These are phyloP conservation scores for Flaveria bidentis DNA, from an alignment of 129 eudicot species.

Conservation along the genomic window DNA sequence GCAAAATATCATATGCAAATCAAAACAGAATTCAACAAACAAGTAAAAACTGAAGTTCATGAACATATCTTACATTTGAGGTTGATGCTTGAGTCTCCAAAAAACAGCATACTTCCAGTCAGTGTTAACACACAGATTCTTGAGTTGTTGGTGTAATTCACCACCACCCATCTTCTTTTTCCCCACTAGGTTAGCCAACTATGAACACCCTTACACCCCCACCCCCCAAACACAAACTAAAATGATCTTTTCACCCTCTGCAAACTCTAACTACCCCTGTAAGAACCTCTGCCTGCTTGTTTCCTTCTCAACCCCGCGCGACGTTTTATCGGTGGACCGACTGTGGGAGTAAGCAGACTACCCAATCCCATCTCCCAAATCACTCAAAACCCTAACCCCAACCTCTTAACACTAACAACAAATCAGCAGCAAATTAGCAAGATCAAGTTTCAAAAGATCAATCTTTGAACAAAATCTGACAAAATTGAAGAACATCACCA, in stretches of 20 bases:
- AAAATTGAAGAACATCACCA: slow-evolving; percentile 34
- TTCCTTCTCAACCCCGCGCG: slow-evolving; percentile 88
- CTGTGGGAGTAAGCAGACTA: slow-evolving; percentile 67
- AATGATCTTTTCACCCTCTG: slow-evolving; percentile 36
- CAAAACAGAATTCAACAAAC: background rate
- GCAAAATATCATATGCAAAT: background rate
- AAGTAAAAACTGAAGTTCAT: background rate
- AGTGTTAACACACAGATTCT: slow-evolving; percentile 69
- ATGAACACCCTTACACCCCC: slow-evolving; percentile 27
- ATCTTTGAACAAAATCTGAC: slow-evolving; percentile 22
- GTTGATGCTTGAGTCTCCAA: slow-evolving; percentile 80
- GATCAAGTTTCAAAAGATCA: slow-evolving; percentile 23
- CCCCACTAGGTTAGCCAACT: slow-evolving; percentile 36
- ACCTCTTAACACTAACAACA: slow-evolving; percentile 19
- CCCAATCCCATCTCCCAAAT: slow-evolving; percentile 66
- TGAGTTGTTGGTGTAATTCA: slow-evolving; percentile 65
- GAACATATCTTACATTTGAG: slow-evolving; percentile 63
- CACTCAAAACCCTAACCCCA: slow-evolving; percentile 41
- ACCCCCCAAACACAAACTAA: slow-evolving; percentile 32
- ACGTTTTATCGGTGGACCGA: slow-evolving; percentile 88
- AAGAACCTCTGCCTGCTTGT: slow-evolving; percentile 98
- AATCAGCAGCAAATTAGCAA: slow-evolving; percentile 22
- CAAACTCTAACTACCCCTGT: slow-evolving; percentile 89
- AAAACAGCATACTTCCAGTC: slow-evolving; percentile 86
- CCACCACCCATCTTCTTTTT: slow-evolving; percentile 53